phyloP scores from a whole-genome alignment of 2,329 filamentous ascomycete genomes.

The Emmonsiellopsis sp. region DNA sequence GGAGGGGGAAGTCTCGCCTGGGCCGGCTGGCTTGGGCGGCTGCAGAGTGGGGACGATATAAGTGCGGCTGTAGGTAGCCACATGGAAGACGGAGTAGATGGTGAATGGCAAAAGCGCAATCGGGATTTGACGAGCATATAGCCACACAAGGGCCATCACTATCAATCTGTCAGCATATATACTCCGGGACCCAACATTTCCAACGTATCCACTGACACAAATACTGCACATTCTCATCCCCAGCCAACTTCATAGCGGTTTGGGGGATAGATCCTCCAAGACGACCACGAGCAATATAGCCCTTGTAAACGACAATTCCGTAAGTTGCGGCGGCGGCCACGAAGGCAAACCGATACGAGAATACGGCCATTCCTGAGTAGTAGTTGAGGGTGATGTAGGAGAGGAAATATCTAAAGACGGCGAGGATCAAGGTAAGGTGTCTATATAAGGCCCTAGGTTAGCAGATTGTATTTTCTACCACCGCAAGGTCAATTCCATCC shows the following conservation, averaged over 20 bases:
- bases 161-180: constrained; percentile 14
- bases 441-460: constrained; percentile 38
- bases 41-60: constrained; percentile 83
- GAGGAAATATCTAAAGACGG: constrained; percentile 70
- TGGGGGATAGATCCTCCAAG: constrained; percentile 55
- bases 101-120: constrained; percentile 87
- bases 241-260: constrained; percentile 57
- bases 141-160: constrained; percentile 95
- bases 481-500: too few relatives aligned
- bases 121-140: constrained; percentile 79
- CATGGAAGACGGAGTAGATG: constrained; percentile 97
- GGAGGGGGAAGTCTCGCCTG: constrained; percentile 48
- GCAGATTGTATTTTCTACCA: background rate
- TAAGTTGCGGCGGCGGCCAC: constrained; percentile 84
- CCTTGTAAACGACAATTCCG: constrained; percentile 98
- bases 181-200: background rate
- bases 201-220: constrained; percentile 48
- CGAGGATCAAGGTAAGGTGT: constrained; percentile 76
- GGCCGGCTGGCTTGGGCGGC: constrained; percentile 50
- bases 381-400: constrained; percentile 88
- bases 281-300: constrained; percentile 76
- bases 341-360: constrained; percentile 87
- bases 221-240: constrained; percentile 97
- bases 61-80: constrained; percentile 89
- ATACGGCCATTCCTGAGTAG: constrained; percentile 64